These are phyloP conservation scores for Penstemon eatonii DNA, from an alignment of 257 asterid species.

Conservation along the genomic window DNA sequence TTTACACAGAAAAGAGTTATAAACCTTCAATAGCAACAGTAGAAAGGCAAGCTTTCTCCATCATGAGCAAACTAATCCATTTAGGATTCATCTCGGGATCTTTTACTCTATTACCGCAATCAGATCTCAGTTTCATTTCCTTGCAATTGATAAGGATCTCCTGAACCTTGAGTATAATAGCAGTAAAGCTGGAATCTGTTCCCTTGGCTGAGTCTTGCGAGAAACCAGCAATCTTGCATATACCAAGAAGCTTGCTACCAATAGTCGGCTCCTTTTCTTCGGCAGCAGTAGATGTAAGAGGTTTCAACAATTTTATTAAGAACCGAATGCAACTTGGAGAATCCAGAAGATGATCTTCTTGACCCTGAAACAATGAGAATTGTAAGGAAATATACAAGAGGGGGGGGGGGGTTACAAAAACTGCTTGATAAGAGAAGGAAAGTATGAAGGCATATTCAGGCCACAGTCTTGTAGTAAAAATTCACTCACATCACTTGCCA, in stretches of 20 bases:
- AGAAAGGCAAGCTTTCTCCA: conserved; percentile 81
- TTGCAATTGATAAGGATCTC: conserved; percentile 67
- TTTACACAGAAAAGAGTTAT: conserved; percentile 24
- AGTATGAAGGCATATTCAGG: conserved; percentile 5
- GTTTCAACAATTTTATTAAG: conserved; percentile 63
- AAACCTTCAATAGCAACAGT: conserved; percentile 70
- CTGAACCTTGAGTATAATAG: conserved; percentile 59
- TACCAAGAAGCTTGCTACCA: conserved; percentile 77
- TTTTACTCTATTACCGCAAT: conserved; percentile 33
- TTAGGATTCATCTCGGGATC: conserved; percentile 63
- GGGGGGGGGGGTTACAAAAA: conserved; percentile 2
- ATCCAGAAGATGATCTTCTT: conserved; percentile 59
- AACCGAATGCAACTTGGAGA: conserved; percentile 65
- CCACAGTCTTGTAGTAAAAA: conserved; percentile 13
- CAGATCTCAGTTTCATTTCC: conserved; percentile 60
- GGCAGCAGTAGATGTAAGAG: conserved; percentile 41
- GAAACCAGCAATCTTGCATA: conserved; percentile 62
- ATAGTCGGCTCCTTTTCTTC: conserved; percentile 52
- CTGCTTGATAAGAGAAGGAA: conserved; percentile 10
- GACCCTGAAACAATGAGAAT: conserved; percentile 50
- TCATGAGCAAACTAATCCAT: conserved; percentile 72
- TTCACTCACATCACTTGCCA: conserved; percentile 63
- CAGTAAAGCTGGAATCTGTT: conserved; percentile 53
- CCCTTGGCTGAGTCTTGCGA: conserved; percentile 56
- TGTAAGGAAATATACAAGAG: neutral